Percentiles rank a stretch among this genome's conserved stretches.
Conservation (phyloP, 2,329 filamentous ascomycete genomes). For the Phialophora macrospora region DNA sequence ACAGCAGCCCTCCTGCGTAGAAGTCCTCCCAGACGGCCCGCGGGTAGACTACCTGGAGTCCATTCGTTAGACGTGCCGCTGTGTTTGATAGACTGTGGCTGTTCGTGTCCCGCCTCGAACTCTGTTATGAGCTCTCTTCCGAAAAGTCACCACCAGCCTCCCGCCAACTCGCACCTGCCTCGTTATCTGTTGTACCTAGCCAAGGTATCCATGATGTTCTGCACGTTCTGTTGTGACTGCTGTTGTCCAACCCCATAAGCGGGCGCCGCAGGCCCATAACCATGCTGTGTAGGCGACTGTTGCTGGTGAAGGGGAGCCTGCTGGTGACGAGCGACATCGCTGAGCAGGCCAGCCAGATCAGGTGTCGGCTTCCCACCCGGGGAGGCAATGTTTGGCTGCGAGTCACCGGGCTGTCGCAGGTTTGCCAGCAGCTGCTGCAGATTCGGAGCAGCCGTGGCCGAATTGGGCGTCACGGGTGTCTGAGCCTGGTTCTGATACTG, state of each 20-base stretch:
- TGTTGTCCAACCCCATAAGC: conserved; percentile 38
- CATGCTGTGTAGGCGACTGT: conserved; percentile 32
- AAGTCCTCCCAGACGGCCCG: neutral
- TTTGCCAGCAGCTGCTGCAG: conserved; percentile 39
- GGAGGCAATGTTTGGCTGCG: conserved; percentile 40
- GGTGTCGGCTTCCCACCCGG: conserved; percentile 43
- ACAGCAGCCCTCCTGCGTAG: neutral
- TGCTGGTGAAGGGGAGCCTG: conserved; percentile 29
- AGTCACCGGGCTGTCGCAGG: conserved; percentile 36
- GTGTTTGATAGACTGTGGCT: neutral
- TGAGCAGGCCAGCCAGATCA: conserved; percentile 51
- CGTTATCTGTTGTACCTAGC: conserved; percentile 53
- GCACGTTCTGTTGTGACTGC: conserved; percentile 50
- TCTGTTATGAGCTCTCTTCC: neutral
- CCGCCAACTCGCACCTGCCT: neutral
- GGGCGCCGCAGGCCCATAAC: conserved; percentile 28
- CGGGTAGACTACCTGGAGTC: neutral
- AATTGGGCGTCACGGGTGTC: conserved; percentile 27
- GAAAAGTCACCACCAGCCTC: neutral
- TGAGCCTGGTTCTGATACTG: conserved; percentile 27
- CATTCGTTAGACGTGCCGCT: neutral
- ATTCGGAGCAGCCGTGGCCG: conserved; percentile 30
- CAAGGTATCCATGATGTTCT: conserved; percentile 56
- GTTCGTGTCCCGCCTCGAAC: neutral
- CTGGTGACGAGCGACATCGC: conserved; percentile 47